A percentile compares a stretch with the other conserved stretches of the same genome.
Conservation (phyloP, 2,329 filamentous ascomycete genomes). For the Akanthomyces dipterigenus region DNA sequence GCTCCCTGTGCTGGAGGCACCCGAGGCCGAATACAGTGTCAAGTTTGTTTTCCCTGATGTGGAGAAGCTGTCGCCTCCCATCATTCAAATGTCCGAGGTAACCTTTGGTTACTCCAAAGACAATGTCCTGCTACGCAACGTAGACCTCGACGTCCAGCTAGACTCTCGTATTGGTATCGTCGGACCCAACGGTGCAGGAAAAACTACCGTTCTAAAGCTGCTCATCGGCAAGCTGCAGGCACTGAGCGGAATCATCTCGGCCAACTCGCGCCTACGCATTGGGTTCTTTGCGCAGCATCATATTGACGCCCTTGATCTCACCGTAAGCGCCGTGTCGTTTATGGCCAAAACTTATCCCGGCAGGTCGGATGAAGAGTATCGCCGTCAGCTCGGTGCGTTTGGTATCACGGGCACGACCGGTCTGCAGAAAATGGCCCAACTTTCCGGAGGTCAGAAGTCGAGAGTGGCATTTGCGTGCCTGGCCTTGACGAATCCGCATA, state of each 20-base stretch:
- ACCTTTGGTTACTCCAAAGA: conserved; percentile 82
- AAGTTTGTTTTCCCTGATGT: conserved; percentile 97
- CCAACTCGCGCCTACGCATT: conserved; percentile 80
- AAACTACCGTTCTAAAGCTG: conserved; percentile 97
- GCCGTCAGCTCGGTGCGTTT: conserved; percentile 85
- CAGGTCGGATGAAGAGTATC: conserved; percentile 92
- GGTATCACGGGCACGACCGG: conserved; percentile 91
- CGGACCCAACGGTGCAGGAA: conserved; percentile 97
- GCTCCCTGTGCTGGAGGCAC: conserved; percentile 86
- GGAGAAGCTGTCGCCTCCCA: conserved; percentile 93
- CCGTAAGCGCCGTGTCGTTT: conserved; percentile 83
- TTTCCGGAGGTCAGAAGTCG: conserved; percentile 97
- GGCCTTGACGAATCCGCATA: conserved; percentile 88
- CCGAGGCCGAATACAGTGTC: conserved; percentile 90
- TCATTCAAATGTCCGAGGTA: conserved; percentile 93
- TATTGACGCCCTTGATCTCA: conserved; percentile 90
- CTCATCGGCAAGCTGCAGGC: conserved; percentile 80
- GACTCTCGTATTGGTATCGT: conserved; percentile 98
- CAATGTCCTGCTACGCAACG: conserved; percentile 71
- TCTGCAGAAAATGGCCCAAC: conserved; percentile 86
- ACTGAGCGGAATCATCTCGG: conserved; percentile 73
- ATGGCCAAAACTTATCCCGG: conserved; percentile 92
- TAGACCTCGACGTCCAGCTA: conserved; percentile 94
- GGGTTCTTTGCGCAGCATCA: conserved; percentile 99
- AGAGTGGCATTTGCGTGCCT: conserved; percentile 97